A percentile compares a stretch with the other conserved stretches of the same genome.
Evolutionary conservation across 495 filamentous ascomycete genomes (phyloP).

Genomic region (Penicillium verhagenii): DNA sequence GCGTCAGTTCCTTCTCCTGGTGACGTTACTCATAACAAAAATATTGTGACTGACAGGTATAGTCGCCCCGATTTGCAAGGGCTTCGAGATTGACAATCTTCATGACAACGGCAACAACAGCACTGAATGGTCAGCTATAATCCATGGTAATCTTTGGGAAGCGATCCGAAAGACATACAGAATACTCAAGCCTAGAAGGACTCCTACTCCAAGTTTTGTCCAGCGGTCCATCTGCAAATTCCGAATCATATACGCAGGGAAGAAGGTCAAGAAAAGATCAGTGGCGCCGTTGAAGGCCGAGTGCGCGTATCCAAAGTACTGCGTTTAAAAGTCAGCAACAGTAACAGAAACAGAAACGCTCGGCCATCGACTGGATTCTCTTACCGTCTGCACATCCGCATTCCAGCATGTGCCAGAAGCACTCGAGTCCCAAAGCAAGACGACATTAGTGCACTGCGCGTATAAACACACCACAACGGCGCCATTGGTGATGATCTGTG

Average conservation of each 20-base stretch:
- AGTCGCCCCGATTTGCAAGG: background rate
- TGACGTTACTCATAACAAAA: background rate
- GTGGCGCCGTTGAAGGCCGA: background rate
- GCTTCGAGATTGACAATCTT: constrained; percentile 1
- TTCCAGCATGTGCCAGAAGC: background rate
- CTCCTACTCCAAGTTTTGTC: background rate
- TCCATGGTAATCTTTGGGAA: background rate
- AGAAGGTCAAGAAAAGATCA: background rate
- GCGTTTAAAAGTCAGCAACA: background rate
- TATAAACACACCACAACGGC: background rate
- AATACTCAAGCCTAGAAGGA: background rate
- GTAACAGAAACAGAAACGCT: background rate
- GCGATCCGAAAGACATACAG: background rate
- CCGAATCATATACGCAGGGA: background rate
- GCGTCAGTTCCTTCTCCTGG: background rate
- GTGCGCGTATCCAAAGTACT: constrained; percentile 1
- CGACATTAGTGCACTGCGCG: background rate
- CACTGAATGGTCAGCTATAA: background rate
- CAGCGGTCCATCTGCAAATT: constrained; percentile 1
- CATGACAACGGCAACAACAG: background rate
- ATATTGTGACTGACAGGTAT: constrained; percentile 4
- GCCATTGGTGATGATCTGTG: background rate
- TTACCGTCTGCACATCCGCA: constrained; percentile 3
- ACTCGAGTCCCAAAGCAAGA: background rate
- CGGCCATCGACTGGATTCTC: background rate